Base-by-base conservation (phyloP, 2,329 filamentous ascomycete genomes). In the Huntiella moniliformis region DNA sequence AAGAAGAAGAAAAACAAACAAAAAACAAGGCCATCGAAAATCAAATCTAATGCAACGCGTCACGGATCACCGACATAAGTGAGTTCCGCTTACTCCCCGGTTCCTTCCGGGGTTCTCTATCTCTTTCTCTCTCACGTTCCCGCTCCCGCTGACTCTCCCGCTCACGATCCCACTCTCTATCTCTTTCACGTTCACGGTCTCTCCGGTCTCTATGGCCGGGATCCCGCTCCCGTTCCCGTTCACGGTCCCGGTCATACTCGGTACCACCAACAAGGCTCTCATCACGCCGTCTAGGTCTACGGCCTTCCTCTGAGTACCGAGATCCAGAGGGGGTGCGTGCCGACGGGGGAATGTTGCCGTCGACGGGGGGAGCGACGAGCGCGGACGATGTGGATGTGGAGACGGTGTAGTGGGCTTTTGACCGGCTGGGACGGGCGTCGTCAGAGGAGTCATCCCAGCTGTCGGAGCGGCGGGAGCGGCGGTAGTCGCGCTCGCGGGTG, bases 41-140 rank as follows among this genome's bases (percentile, higher is more conserved):
- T n/a, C 17, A 71, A 78, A 57, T 1, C 77, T 71, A 45, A 67
- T 68, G 39, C 77, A 54, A 50, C 78, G 57, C 71, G 3, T 74
- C 74, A 28, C 79, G 70, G 1, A 74, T 69, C 4, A 72, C 74
- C 0, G 70, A 71, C 2, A 67, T 66, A 3, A 77, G 61, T 12
- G 71, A 68, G 51, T 74, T 71, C 41, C 68, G 67, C 58, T 67
- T 67, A 28, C 22, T 28, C 22, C 22, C 22, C 22, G 22, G 7
- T 10, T 60, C 61, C 36, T 45, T 47, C 17, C 50, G 47, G 35
- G 42, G 49, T 7, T 52, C 50, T 0, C 53, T 48, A n/a, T 57
- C 55, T 3, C 57, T 22, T 16, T 58, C 53, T 18, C 56, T 54
- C 12, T 59, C 56, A 5, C 56, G 54, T 16, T 66, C 61, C 10